phyloP scores from a whole-genome alignment of 768 basidiomycete genomes.

The Nidularia pulvinata region DNA sequence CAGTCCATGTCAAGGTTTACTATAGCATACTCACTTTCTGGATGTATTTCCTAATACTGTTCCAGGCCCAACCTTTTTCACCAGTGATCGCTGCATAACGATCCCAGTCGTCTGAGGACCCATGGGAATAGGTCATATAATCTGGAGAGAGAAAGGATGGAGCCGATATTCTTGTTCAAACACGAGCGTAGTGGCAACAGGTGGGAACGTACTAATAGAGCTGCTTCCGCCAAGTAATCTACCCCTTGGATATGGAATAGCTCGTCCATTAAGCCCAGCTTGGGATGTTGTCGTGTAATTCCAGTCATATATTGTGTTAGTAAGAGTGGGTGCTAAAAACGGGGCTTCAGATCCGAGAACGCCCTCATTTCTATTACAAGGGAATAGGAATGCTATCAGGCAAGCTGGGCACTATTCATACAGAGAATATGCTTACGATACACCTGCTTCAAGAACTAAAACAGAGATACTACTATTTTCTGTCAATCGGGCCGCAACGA shows the following conservation, averaged over 20 bases:
- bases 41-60: constrained; percentile 11
- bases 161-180: background rate
- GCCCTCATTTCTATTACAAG: constrained; percentile 8
- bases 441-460: constrained; percentile 22
- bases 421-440: constrained; percentile 8
- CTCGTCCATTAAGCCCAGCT: constrained; percentile 12
- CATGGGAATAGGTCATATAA: constrained; percentile 12
- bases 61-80: constrained; percentile 26
- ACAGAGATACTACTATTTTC: constrained; percentile 14
- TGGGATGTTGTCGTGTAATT: constrained; percentile 27
- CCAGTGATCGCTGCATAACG: constrained; percentile 15
- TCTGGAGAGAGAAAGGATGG: constrained; percentile 3
- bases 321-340: constrained; percentile 5
- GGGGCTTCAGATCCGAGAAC: constrained; percentile 8
- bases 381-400: background rate
- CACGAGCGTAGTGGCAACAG: background rate
- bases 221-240: constrained; percentile 20
- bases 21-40: constrained; percentile 7
- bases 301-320: constrained; percentile 17
- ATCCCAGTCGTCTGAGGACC: constrained; percentile 19
- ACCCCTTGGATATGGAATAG: constrained; percentile 18
- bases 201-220: constrained; percentile 13
- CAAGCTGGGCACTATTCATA: background rate
- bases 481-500: constrained; percentile 18
- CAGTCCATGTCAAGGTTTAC: background rate